phyloP scores from a whole-genome alignment of 2,329 filamentous ascomycete species.

The Calonectria montana region DNA sequence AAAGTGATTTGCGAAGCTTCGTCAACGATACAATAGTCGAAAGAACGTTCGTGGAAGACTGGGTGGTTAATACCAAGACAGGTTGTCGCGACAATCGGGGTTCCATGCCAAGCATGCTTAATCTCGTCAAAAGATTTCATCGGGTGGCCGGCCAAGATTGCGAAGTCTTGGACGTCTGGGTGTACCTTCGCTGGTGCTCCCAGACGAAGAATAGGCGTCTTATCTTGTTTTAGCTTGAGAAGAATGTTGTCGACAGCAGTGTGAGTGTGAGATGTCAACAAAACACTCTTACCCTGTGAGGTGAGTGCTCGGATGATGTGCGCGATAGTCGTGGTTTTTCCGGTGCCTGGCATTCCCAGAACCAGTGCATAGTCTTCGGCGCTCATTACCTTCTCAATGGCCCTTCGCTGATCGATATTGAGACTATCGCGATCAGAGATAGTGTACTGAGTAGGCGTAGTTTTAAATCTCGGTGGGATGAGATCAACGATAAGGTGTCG shows the following conservation, averaged over 20 bases:
- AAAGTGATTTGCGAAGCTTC: conserved; percentile 98
- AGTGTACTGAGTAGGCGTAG: conserved; percentile 70
- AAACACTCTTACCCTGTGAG: conserved; percentile 88
- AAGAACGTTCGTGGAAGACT: conserved; percentile 87
- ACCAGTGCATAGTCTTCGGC: conserved; percentile 97
- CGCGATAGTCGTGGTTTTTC: conserved; percentile 97
- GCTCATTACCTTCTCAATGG: conserved; percentile 95
- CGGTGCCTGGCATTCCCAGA: conserved; percentile 96
- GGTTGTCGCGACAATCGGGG: conserved; percentile 92
- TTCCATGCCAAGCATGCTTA: conserved; percentile 83
- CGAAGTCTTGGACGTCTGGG: conserved; percentile 87
- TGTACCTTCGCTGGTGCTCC: conserved; percentile 89
- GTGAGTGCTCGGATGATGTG: conserved; percentile 95
- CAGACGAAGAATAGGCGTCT: conserved; percentile 84
- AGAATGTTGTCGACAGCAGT: conserved; percentile 98
- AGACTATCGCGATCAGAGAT: conserved; percentile 74
- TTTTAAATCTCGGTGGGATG: conserved; percentile 78
- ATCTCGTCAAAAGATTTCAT: conserved; percentile 86
- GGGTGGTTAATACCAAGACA: conserved; percentile 92
- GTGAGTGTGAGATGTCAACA: conserved; percentile 96
- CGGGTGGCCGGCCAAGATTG: conserved; percentile 78
- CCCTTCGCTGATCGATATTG: conserved; percentile 87
- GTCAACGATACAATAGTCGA: conserved; percentile 98
- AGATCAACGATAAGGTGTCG: conserved; percentile 85
- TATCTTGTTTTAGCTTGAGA: conserved; percentile 85